Percentiles rank a stretch among this genome's conserved stretches.
phyloP scores from a whole-genome alignment of 192 early-diverging fungal species.

The Jimgerdemannia flammicorona region DNA sequence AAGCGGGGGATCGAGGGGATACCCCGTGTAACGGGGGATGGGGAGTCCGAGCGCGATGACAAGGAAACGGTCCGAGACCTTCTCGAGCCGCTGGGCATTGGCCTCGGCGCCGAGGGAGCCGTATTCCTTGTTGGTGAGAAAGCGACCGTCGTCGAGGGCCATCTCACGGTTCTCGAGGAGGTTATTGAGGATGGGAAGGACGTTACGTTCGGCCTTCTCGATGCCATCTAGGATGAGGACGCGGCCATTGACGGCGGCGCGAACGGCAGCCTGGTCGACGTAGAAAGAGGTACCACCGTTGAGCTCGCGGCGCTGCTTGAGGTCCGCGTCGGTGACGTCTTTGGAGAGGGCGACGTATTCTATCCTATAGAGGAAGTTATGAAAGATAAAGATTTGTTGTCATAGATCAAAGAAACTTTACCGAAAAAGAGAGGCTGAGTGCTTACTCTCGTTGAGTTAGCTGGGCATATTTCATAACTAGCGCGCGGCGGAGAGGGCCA shows the following conservation, averaged over 20 bases:
- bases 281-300: constrained; percentile 55
- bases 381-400: neutral
- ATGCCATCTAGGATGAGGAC: constrained; percentile 64
- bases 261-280: constrained; percentile 56
- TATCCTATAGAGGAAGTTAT: constrained; percentile 27
- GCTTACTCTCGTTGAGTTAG: constrained; percentile 50
- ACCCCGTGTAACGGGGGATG: constrained; percentile 62
- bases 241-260: constrained; percentile 58
- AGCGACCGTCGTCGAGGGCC: constrained; percentile 76
- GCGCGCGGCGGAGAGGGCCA: constrained; percentile 58
- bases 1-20: constrained; percentile 76
- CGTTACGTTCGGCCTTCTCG: constrained; percentile 82
- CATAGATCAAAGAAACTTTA: neutral
- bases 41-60: constrained; percentile 78
- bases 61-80: constrained; percentile 60
- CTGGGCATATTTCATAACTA: constrained; percentile 70
- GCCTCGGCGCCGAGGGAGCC: constrained; percentile 40
- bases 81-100: constrained; percentile 48
- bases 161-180: constrained; percentile 85
- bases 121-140: constrained; percentile 53
- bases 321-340: constrained; percentile 73
- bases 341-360: constrained; percentile 73
- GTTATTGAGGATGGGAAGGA: constrained; percentile 82
- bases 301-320: constrained; percentile 81
- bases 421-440: neutral